A percentile compares a stretch with the other conserved stretches of the same genome.
Conservation (phyloP, 2,329 filamentous ascomycete genomes). For the Exophiala phaeomuriformis region DNA sequence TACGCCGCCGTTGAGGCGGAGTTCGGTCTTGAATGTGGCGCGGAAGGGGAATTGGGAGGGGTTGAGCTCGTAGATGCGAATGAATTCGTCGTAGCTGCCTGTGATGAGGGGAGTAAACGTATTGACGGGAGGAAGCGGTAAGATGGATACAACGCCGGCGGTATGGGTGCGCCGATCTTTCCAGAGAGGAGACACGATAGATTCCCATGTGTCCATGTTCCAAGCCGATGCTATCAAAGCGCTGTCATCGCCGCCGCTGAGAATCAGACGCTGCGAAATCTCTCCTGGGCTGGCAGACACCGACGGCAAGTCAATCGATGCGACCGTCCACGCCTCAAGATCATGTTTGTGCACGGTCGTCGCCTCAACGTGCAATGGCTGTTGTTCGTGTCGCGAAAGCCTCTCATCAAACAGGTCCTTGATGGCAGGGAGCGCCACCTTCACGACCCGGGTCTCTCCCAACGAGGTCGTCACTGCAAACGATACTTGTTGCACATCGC, state of each 20-base stretch:
- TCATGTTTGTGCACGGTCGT: conserved; percentile 35
- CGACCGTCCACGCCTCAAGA: conserved; percentile 68
- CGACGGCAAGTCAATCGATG: conserved; percentile 44
- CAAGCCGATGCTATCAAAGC: conserved; percentile 35
- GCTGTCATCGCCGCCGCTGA: conserved; percentile 67
- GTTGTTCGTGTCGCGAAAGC: neutral
- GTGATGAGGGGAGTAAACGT: conserved; percentile 59
- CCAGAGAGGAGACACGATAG: conserved; percentile 25
- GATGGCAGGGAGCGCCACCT: conserved; percentile 36
- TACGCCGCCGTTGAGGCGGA: conserved; percentile 69
- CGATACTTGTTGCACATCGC: conserved; percentile 9
- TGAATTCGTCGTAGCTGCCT: conserved; percentile 82
- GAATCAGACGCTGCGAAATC: conserved; percentile 17
- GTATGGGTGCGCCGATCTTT: conserved; percentile 54
- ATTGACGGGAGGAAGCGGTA: conserved; percentile 52
- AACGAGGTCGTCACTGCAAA: conserved; percentile 38
- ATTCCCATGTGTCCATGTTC: conserved; percentile 5
- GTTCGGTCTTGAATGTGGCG: conserved; percentile 43
- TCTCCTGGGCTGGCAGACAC: neutral
- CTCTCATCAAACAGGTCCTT: conserved; percentile 10
- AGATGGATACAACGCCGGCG: conserved; percentile 79
- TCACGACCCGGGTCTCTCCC: conserved; percentile 16
- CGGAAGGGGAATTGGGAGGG: conserved; percentile 22
- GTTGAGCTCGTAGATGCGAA: conserved; percentile 54
- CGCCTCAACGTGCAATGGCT: conserved; percentile 27